Evolutionary conservation across 345 rosid species (phyloP), one percentile per base, ranked within the genome.

Genomic region (Trapa bicornis): DNA sequence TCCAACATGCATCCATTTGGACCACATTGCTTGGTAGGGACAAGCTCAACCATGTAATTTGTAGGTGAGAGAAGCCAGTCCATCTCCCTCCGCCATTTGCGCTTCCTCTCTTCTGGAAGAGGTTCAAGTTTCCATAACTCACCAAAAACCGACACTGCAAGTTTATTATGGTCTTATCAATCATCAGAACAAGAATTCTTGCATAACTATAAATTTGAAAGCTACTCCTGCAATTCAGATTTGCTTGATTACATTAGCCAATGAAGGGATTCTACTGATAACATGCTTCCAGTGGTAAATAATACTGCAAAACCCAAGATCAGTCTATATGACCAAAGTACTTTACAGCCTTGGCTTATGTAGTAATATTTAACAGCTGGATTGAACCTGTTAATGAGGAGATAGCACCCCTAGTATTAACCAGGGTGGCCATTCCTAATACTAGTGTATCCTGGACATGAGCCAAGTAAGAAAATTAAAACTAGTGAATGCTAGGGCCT

Each of bases 81-180:
- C 91, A 90, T 87, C 82, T 94, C 99, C 76, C 83, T 80, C 72
- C 69, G 66, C 99, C 99, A 94, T 76, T 78, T 94, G 71, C 68
- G 75, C 79, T 83, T 94, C 72, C 82, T 87, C 74, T 90, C 97
- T 72, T 81, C 85, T 41, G 83, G 75, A 57, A 94, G 75, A 1
- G 99, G 99, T 79, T 93, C 97, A 72, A 94, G 70, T 76, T 94
- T 94, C 99, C 97, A 90, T 16, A 88, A 75, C 80, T 94, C 99
- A 60, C 99, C 99, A n/a, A 94, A 94, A 66, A 91, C 75, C 2
- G 96, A 83, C 22, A 87, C 97, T 94, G 75, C 71, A 78, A 66
- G 74, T 68, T 47, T 45, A 58, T 43, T 47, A 0, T 47, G 16
- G 45, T 8, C 48, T 42, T 65, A 13, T 42, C 17, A 41, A 42